Conservation (phyloP, 1,284 basidiomycete genomes). For the Papiliotrema terrestris region DNA sequence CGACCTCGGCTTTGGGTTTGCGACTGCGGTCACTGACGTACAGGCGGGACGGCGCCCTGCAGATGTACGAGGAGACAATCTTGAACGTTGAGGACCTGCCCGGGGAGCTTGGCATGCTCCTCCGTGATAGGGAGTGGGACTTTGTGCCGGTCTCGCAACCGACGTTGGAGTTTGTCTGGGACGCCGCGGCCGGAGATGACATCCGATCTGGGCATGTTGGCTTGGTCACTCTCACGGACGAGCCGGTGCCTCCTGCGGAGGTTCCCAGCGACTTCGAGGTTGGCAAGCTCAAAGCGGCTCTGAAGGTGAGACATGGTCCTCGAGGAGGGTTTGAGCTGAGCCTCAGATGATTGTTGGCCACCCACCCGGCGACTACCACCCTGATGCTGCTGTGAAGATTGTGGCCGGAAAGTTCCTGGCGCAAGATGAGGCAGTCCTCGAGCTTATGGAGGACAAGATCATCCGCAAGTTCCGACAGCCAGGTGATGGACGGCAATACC, state of each 20-base stretch:
- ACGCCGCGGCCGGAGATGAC: background rate
- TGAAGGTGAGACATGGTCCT: conserved; percentile 58
- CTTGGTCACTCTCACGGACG: conserved; percentile 43
- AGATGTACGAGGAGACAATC: background rate
- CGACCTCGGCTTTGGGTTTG: conserved; percentile 16
- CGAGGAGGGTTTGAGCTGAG: background rate
- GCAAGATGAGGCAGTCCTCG: conserved; percentile 46
- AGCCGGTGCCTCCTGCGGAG: conserved; percentile 37
- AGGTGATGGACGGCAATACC: conserved; percentile 25
- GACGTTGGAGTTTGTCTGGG: background rate
- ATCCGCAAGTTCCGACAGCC: conserved; percentile 7
- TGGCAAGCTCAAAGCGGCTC: conserved; percentile 60
- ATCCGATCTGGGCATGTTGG: background rate
- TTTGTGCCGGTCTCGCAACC: background rate
- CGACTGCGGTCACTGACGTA: background rate
- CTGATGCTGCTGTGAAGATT: conserved; percentile 51
- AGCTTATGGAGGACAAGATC: conserved; percentile 32
- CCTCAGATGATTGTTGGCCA: conserved; percentile 70
- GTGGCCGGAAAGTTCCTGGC: too few species aligned
- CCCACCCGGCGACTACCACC: conserved; percentile 62
- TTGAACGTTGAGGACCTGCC: conserved; percentile 25
- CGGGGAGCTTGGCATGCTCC: conserved; percentile 52
- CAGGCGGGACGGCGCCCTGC: too few species aligned
- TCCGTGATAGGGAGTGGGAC: conserved; percentile 57
- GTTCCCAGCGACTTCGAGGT: background rate